A percentile compares a stretch with the other conserved stretches of the same genome.
Conservation (phyloP, 2,329 filamentous ascomycete species). For the Cladosporium sp. region DNA sequence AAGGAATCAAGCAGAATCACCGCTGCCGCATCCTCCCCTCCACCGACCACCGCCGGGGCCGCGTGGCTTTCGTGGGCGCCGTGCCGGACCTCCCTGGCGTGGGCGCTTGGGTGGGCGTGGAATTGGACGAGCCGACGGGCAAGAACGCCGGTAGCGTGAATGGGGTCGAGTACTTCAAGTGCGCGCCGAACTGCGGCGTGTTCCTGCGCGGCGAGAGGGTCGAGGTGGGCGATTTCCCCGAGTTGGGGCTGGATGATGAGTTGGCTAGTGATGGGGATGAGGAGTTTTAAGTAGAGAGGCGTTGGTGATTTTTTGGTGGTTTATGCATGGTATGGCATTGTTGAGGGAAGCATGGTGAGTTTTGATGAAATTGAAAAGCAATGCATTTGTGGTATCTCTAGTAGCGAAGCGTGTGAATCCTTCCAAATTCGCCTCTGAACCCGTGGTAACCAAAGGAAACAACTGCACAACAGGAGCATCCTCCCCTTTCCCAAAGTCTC, state of each 20-base stretch:
- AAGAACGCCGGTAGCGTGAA: constrained; percentile 75
- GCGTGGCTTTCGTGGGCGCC: constrained; percentile 66
- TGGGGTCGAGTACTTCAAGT: constrained; percentile 66
- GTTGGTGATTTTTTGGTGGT: background rate
- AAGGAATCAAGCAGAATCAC: constrained; percentile 36
- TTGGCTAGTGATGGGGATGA: constrained; percentile 67
- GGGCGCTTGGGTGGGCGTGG: constrained; percentile 65
- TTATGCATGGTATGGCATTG: no score
- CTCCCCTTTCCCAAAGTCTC: no score
- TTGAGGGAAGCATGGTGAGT: no score
- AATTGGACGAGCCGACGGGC: constrained; percentile 72
- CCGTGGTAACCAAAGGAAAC: no score
- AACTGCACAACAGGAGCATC: no score
- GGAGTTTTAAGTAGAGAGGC: constrained; percentile 52
- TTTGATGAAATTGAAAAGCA: no score
- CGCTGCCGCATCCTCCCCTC: constrained; percentile 50
- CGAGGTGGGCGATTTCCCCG: constrained; percentile 69
- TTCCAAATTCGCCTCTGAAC: no score
- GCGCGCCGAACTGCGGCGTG: constrained; percentile 65
- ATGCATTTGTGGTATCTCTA: no score
- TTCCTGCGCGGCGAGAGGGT: constrained; percentile 76
- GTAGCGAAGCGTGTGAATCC: no score
- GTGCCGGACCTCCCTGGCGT: constrained; percentile 67
- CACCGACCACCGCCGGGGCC: constrained; percentile 66
- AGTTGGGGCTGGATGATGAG: constrained; percentile 49